Percentiles rank a stretch among this genome's conserved stretches.
phyloP scores from a whole-genome alignment of 2,329 filamentous ascomycete species.

The Epichloe uncinata region DNA sequence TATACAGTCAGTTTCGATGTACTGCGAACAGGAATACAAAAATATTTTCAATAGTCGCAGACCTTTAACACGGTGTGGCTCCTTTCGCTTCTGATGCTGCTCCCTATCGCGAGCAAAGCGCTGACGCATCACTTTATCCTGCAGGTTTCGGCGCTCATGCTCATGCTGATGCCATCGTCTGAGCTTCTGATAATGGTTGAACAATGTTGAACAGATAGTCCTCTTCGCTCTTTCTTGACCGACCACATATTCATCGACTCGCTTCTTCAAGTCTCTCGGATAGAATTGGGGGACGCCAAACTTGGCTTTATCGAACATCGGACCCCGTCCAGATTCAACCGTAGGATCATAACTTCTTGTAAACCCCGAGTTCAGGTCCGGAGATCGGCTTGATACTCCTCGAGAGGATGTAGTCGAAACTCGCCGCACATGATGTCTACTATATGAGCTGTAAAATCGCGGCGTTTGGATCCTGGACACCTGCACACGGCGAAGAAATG shows the following conservation, averaged over 20 bases:
- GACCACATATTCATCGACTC: conserved; percentile 91
- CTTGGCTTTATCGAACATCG: conserved; percentile 44
- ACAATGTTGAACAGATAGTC: conserved; percentile 81
- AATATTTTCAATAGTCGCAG: conserved; percentile 14
- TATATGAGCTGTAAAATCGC: not conserved
- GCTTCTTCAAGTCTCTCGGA: conserved; percentile 63
- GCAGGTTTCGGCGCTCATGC: conserved; percentile 41
- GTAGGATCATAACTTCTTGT: conserved; percentile 45
- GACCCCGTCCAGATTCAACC: conserved; percentile 38
- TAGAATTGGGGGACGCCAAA: conserved; percentile 52
- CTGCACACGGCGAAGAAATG: not conserved
- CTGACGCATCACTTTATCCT: conserved; percentile 57
- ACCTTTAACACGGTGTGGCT: conserved; percentile 71
- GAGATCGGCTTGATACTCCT: conserved; percentile 24
- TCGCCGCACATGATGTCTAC: not conserved
- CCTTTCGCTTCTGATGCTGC: conserved; percentile 36
- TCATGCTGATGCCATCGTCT: conserved; percentile 69
- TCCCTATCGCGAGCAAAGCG: conserved; percentile 56
- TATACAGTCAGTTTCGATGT: conserved; percentile 13
- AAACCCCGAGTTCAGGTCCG: conserved; percentile 43
- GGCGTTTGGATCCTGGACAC: not conserved
- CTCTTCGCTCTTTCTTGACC: conserved; percentile 93
- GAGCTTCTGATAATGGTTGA: conserved; percentile 90
- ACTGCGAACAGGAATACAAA: not conserved
- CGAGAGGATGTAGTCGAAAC: not conserved